Base-by-base conservation (phyloP, 371 early-diverging fungal species). In the Saksenaea oblongispora region DNA sequence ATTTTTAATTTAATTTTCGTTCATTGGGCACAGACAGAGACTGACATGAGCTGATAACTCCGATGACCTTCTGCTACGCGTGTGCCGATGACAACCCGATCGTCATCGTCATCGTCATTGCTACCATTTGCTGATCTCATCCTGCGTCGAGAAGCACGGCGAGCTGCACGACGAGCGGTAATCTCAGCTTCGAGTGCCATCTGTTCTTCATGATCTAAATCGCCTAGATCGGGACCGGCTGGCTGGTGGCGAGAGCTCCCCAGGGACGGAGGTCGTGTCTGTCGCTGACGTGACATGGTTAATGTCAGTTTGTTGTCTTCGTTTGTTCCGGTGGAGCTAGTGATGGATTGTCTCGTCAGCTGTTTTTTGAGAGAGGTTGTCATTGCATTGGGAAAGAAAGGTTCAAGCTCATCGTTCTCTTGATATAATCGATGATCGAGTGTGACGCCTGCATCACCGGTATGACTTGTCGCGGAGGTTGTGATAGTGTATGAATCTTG, bases 1-100 rank as follows among this genome's bases (percentile, higher is more conserved):
- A n/a, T 15, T 17, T 24, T n/a, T 15, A 1, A 11, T 15, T 39
- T 39, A 28, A 4, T n/a, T 18, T 22, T 47, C n/a, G 51, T 47
- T 22, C 22, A 47, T 14, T 17, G 15, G 37, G n/a, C 42, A 13
- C 17, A n/a, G 22, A 47, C 17, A 47, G 22, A 5, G 9, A 22
- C 24, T 18, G 51, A 97, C 98, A 97, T 97, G 42, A 97, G 85
- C 53, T 93, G 87, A 64, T 89, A 89, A 70, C 88, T 89, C 39
- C 77, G 82, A 72, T 89, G 90, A 3, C 83, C 88, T 72, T 88
- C 88, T 8, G 79, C 80, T 26, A 89, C 84, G 18, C 85, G 76
- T 18, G 87, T 89, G 31, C 90, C 90, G 28, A 89, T 85, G 37
- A 81, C 22, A 0, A 85, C 84, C 22, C 75, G 74, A 51, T 86